phyloP scores from a whole-genome alignment of 2,329 filamentous ascomycete genomes.

The Aspergillus proliferans region DNA sequence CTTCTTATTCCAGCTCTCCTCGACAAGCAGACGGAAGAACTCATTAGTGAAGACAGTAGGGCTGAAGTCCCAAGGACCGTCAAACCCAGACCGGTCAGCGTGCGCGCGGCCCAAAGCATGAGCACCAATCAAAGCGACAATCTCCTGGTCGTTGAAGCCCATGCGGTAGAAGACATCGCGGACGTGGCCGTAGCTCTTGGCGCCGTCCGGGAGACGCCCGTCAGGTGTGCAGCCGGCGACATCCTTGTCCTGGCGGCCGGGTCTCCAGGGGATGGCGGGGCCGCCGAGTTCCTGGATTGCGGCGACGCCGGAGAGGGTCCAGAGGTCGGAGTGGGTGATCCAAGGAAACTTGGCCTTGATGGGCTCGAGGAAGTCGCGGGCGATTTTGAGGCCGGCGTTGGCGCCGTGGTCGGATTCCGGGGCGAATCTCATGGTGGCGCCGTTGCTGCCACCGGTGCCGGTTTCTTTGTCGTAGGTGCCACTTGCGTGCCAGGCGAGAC shows the following conservation, averaged over 20 bases:
- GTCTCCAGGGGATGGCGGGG: constrained; percentile 78
- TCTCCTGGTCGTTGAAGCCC: constrained; percentile 96
- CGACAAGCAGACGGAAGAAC: constrained; percentile 78
- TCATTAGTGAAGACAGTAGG: constrained; percentile 91
- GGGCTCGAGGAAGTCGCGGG: constrained; percentile 88
- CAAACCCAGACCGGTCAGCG: constrained; percentile 77
- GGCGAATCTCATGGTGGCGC: constrained; percentile 91
- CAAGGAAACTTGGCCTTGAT: constrained; percentile 87
- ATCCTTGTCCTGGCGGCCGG: constrained; percentile 76
- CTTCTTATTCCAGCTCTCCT: constrained; percentile 87
- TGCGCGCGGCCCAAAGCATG: constrained; percentile 89
- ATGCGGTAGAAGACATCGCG: constrained; percentile 91
- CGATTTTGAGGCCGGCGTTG: constrained; percentile 81
- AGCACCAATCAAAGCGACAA: constrained; percentile 80
- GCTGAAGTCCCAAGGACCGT: constrained; percentile 87
- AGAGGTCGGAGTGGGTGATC: constrained; percentile 95
- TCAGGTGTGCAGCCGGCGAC: constrained; percentile 83
- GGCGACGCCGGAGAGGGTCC: constrained; percentile 80
- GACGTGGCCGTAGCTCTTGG: constrained; percentile 73
- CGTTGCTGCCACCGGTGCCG: constrained; percentile 86
- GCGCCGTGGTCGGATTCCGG: constrained; percentile 87
- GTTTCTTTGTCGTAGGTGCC: constrained; percentile 89
- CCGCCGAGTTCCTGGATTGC: constrained; percentile 95
- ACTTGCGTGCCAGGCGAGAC: constrained; percentile 63
- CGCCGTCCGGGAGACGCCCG: constrained; percentile 78